Evolutionary conservation across 345 rosid genomes (phyloP).

Genomic region (Brassica carinata): DNA sequence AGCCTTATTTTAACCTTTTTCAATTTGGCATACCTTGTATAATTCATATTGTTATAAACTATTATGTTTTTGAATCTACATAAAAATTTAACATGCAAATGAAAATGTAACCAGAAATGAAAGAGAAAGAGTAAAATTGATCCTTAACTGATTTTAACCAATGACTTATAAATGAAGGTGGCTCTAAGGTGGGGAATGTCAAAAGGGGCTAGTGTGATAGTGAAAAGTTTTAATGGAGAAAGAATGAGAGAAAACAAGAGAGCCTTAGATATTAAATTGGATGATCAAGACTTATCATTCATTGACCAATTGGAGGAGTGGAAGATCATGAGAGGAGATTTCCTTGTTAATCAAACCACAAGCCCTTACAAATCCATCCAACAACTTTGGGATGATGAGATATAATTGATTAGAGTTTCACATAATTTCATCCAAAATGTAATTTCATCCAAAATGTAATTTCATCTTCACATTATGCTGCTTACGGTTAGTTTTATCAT

Average conservation of each 20-base stretch:
- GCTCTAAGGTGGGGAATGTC: constrained; percentile 86
- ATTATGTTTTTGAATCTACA: background rate
- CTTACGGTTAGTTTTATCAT: constrained; percentile 6
- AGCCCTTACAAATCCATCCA: constrained; percentile 74
- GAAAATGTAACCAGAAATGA: background rate
- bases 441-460: constrained; percentile 34
- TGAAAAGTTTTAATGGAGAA: constrained; percentile 69
- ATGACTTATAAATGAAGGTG: constrained; percentile 49
- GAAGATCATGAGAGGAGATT: constrained; percentile 87
- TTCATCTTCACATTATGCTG: constrained; percentile 17
- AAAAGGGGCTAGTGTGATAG: constrained; percentile 73
- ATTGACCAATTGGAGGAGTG: constrained; percentile 63
- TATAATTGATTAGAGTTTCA: constrained; percentile 42
- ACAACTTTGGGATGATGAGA: constrained; percentile 82
- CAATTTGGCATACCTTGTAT: background rate
- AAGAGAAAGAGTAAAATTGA: background rate
- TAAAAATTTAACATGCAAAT: background rate
- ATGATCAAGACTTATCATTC: constrained; percentile 53
- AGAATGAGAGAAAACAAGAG: constrained; percentile 72
- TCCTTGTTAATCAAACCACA: constrained; percentile 62
- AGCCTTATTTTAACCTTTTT: background rate
- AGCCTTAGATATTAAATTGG: constrained; percentile 55
- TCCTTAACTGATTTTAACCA: background rate
- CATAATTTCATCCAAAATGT: constrained; percentile 14
- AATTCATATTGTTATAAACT: background rate